Evolutionary conservation across 768 basidiomycete genomes (phyloP).

Genomic region (Trametopsis cervina): DNA sequence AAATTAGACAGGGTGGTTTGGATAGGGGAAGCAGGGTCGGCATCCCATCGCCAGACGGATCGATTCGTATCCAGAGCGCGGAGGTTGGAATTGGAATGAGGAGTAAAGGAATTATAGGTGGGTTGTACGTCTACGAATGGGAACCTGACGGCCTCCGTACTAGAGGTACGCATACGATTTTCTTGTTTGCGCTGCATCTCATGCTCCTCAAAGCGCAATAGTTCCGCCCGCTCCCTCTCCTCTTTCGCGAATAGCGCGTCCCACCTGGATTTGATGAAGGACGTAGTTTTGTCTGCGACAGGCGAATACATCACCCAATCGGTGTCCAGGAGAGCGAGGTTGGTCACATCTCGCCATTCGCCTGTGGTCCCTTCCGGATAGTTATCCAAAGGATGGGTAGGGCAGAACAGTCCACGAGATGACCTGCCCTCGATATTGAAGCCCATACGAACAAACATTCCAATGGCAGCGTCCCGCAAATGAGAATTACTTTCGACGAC

Average conservation of each 20-base stretch:
- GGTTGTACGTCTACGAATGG: too few relatives aligned
- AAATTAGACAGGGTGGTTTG: too few relatives aligned
- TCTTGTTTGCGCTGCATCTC: conserved; percentile 1
- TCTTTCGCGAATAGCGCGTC: conserved; percentile 22
- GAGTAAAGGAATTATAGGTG: too few relatives aligned
- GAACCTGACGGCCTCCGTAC: neutral
- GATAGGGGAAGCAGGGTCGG: too few relatives aligned
- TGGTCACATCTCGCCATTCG: conserved; percentile 22
- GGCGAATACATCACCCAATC: conserved; percentile 16
- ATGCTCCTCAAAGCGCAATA: conserved; percentile 18
- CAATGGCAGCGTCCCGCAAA: conserved; percentile 35
- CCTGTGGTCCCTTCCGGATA: conserved; percentile 29
- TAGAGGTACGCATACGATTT: neutral
- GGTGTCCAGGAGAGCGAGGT: conserved; percentile 20
- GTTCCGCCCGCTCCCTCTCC: conserved; percentile 19
- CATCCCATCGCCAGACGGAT: too few relatives aligned
- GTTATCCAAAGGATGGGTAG: neutral
- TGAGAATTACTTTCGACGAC: conserved; percentile 35
- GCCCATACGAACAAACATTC: conserved; percentile 44
- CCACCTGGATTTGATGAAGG: conserved; percentile 12
- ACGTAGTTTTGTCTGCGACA: neutral
- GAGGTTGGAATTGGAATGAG: too few relatives aligned
- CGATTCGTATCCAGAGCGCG: too few relatives aligned
- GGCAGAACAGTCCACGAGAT: conserved; percentile 37
- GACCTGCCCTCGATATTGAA: conserved; percentile 61